Evolutionary conservation across 1,139 yeast genomes (phyloP).

Genomic region (Lodderomyces oxycetoniae): DNA sequence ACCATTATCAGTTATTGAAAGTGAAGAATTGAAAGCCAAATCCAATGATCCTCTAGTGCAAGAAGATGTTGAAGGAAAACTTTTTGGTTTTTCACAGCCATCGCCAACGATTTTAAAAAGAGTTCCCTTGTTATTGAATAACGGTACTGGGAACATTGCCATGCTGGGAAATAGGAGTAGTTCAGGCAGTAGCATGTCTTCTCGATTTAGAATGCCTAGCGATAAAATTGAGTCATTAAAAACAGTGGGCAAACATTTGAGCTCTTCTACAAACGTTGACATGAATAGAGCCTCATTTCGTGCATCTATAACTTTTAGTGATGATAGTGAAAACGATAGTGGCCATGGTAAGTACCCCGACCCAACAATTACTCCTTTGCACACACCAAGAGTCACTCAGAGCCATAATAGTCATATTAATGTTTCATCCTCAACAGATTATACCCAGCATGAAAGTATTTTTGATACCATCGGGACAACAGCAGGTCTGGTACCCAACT

Average conservation of each 20-base stretch:
- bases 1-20: not conserved
- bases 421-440: slow-evolving; percentile 6
- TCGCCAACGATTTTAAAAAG: slow-evolving; percentile 7
- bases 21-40: slow-evolving; percentile 5
- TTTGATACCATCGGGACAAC: slow-evolving; percentile 8
- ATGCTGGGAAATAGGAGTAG: slow-evolving; percentile 7
- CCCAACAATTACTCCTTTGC: slow-evolving; percentile 13
- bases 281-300: slow-evolving; percentile 9
- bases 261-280: slow-evolving; percentile 8
- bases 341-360: slow-evolving; percentile 14
- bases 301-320: slow-evolving; percentile 10
- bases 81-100: too few species aligned
- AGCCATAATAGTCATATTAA: slow-evolving; percentile 1
- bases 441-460: slow-evolving; percentile 3
- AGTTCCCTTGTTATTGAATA: slow-evolving; percentile 4
- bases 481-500: slow-evolving; percentile 10
- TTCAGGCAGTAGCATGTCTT: slow-evolving; percentile 5
- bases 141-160: slow-evolving; percentile 3
- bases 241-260: slow-evolving; percentile 6
- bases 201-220: slow-evolving; percentile 6
- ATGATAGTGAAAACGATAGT: slow-evolving; percentile 15
- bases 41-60: slow-evolving; percentile 5
- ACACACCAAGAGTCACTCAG: slow-evolving; percentile 8
- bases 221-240: slow-evolving; percentile 11
- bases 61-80: slow-evolving; percentile 1